Evolutionary conservation across 345 rosid genomes (phyloP), one percentile per base, ranked within the genome.

Genomic region (Hypericum perforatum): DNA sequence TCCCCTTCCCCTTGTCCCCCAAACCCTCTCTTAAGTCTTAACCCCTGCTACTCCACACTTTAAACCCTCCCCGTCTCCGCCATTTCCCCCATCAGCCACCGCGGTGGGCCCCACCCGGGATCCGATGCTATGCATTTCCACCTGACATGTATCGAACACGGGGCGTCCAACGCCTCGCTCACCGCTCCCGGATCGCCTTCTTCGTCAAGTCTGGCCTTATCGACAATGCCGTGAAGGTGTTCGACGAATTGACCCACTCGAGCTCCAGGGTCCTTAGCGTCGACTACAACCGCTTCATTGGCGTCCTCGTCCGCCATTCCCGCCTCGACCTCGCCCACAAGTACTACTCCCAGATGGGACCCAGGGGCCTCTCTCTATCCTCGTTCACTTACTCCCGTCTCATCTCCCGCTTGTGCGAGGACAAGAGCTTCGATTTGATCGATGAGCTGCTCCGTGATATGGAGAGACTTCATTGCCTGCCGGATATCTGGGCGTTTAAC

Each of bases 371-470:
- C 65, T 83, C 94, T n/a, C 74, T 88, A 12, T 73, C 78, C 56
- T 68, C 89, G 11, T 83, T 85, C 71, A 92, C 98, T 59, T 83
- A 85, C 79, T 88, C 97, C 50, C 82, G 98, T 45, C 83, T 88
- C 75, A 88, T 92, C 64, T 87, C 95, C 45, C 78, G 85, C 63
- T 78, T 92, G 60, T 92, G 95, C 62, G 39, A 73, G 56, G 74
- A 73, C 48, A 78, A 72, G 60, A 72, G 80, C 61, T 66, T 85
- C 63, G 52, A 54, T n/a, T 73, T 80, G 45, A 75, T 88, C 53
- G 76, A 88, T 15, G 60, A 61, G 52, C 71, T 92, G 38, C 36
- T 88, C 16, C 63, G 44, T 41, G 92, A 85, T 62, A 92, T 85
- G 97, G 94, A 76, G 52, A 74, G 61, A 49, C 69, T 83, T 8